Evolutionary conservation across 2,329 filamentous ascomycete species (phyloP), one percentile per base, ranked within the genome.

Genomic region (Ophiostoma piceae): DNA sequence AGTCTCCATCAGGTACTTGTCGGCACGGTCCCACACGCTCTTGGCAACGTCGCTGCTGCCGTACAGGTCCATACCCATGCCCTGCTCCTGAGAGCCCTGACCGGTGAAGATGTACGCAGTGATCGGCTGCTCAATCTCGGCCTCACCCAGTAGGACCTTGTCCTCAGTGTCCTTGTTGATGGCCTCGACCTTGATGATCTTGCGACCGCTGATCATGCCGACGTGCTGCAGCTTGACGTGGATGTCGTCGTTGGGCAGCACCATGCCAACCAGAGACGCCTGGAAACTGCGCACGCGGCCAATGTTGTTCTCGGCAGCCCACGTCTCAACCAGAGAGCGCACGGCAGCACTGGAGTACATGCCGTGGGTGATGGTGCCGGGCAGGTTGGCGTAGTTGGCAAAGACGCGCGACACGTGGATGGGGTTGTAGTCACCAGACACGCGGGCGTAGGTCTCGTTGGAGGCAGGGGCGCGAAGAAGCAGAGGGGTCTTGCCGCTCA

Each of bases 21-120:
- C 95, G 67, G 95, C 96, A 72, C 93, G 89, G 79, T 97, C 95
- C 95, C 95, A 99, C 68, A 99, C 95, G 76, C 97, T 94, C 83
- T 93, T 94, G 73, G 95, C 96, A 26, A 99, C 95, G 51, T 90
- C 84, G 79, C 95, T 98, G 84, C 90, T 96, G 76, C 86, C 90
- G 79, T 99, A 99, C 68, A 99, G 85, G 77, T 98, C 95, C 95
- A 99, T 99, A 81, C 95, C 95, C 95, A 99, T 99, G 73, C 95
- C 95, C 80, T 99, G 95, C 80, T 99, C 95, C 80, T 99, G 96
- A 67, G 94, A 97, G 76, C 95, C 95, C 80, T 99, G 95, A 70
- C 95, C 95, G 73, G 96, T 99, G 81, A 99, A 99, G 75, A 99
- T 92, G 77, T 99, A 99, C 5, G 95, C 90, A 1, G 94, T 96